phyloP scores from a whole-genome alignment of 768 basidiomycete species.

The Hypholoma sublateritium region DNA sequence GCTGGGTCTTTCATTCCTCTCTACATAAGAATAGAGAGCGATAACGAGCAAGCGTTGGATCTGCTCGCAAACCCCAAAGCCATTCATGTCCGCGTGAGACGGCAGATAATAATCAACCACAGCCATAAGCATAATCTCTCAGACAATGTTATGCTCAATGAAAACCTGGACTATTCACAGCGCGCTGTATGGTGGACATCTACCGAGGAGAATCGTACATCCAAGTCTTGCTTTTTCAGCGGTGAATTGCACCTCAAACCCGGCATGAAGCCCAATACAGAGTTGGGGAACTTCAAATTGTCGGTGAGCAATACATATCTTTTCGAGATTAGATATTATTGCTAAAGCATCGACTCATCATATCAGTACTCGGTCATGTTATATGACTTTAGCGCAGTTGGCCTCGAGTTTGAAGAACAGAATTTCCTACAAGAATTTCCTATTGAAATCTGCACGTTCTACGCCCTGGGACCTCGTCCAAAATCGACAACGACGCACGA shows the following conservation, averaged over 20 bases:
- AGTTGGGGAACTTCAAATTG: constrained; percentile 35
- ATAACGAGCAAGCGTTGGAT: constrained; percentile 33
- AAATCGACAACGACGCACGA: constrained; percentile 26
- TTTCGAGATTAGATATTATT: not conserved
- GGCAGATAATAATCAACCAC: constrained; percentile 6
- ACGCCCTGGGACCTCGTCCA: constrained; percentile 27
- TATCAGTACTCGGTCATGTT: constrained; percentile 35
- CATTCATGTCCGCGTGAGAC: constrained; percentile 27
- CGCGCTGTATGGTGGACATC: constrained; percentile 17
- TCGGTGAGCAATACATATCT: constrained; percentile 24
- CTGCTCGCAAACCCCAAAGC: constrained; percentile 31
- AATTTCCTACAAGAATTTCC: constrained; percentile 26
- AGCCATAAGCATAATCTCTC: not conserved
- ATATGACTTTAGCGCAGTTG: constrained; percentile 34
- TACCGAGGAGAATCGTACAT: constrained; percentile 20
- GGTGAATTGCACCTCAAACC: constrained; percentile 37
- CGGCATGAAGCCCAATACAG: constrained; percentile 33
- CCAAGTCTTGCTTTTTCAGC: constrained; percentile 22
- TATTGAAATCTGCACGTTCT: constrained; percentile 35
- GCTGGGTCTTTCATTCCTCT: constrained; percentile 39
- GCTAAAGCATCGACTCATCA: not conserved
- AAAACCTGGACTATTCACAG: constrained; percentile 14
- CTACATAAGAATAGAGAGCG: constrained; percentile 28
- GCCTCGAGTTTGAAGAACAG: constrained; percentile 23
- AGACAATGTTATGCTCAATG: constrained; percentile 9